Percentiles rank a stretch among this genome's conserved stretches.
phyloP scores from a whole-genome alignment of 345 rosid species.

The Cardamine occulta region DNA sequence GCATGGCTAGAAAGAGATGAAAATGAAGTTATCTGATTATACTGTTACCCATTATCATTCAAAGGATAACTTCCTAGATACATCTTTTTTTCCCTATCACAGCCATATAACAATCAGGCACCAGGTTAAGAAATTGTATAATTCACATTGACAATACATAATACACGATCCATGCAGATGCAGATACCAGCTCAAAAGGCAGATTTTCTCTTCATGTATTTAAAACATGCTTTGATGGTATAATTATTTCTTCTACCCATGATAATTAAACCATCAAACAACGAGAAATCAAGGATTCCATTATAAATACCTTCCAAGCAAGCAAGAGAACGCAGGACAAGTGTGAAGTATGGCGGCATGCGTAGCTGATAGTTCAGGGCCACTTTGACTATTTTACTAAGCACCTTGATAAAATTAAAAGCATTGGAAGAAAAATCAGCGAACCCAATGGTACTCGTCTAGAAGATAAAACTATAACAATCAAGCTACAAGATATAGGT shows the following conservation, averaged over 20 bases:
- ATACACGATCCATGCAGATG: constrained; percentile 1
- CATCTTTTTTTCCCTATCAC: background rate
- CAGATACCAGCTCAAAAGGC: constrained; percentile 22
- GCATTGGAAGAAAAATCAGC: background rate
- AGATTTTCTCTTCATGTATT: constrained; percentile 2
- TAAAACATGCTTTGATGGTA: background rate
- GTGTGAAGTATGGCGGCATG: constrained; percentile 97
- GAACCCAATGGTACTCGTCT: background rate
- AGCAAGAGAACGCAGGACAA: constrained; percentile 92
- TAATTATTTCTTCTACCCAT: constrained; percentile 1
- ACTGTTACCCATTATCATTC: constrained; percentile 4
- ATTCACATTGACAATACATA: background rate
- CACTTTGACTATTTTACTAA: constrained; percentile 78
- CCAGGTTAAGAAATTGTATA: background rate
- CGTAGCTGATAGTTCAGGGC: constrained; percentile 91
- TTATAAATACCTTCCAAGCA: constrained; percentile 81
- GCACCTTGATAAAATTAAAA: constrained; percentile 59
- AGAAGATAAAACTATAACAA: constrained; percentile 19
- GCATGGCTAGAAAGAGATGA: constrained; percentile 21
- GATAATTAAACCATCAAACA: constrained; percentile 15
- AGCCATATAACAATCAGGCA: constrained; percentile 4
- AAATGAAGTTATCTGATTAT: constrained; percentile 12
- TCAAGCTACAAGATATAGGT: background rate
- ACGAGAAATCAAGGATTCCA: constrained; percentile 24
- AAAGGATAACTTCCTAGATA: constrained; percentile 11